phyloP scores from a whole-genome alignment of 2,329 filamentous ascomycete species.

The Cercospora sesami region DNA sequence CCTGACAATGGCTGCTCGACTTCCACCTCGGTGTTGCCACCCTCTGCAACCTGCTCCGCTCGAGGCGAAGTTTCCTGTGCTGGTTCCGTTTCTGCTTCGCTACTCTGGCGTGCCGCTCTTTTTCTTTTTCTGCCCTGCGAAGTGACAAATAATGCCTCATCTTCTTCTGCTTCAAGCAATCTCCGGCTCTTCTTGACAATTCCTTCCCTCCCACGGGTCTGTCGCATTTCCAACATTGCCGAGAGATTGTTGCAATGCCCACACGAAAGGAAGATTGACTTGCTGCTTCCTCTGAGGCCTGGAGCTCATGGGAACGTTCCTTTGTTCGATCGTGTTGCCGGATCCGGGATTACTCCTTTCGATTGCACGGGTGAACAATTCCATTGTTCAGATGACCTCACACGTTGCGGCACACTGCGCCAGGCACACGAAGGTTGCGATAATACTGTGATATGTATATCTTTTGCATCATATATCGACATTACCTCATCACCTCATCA shows the following conservation, averaged over 20 bases:
- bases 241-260: background rate
- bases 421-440: background rate
- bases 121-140: background rate
- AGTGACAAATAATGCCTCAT: background rate
- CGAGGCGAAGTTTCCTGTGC: background rate
- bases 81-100: background rate
- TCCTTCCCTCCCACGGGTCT: background rate
- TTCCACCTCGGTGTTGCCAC: background rate
- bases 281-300: background rate
- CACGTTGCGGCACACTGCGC: background rate
- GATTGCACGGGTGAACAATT: background rate
- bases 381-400: background rate
- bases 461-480: background rate
- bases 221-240: background rate
- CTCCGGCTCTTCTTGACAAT: background rate
- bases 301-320: background rate
- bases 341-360: background rate
- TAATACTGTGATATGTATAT: background rate
- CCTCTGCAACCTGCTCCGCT: background rate
- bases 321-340: background rate
- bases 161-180: background rate
- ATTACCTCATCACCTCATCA: background rate
- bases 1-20: background rate
- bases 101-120: background rate
- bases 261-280: background rate